These are phyloP conservation scores for Elongisporangium prolatum DNA, from an alignment of 352 stramenopile species.

Conservation along the genomic window DNA sequence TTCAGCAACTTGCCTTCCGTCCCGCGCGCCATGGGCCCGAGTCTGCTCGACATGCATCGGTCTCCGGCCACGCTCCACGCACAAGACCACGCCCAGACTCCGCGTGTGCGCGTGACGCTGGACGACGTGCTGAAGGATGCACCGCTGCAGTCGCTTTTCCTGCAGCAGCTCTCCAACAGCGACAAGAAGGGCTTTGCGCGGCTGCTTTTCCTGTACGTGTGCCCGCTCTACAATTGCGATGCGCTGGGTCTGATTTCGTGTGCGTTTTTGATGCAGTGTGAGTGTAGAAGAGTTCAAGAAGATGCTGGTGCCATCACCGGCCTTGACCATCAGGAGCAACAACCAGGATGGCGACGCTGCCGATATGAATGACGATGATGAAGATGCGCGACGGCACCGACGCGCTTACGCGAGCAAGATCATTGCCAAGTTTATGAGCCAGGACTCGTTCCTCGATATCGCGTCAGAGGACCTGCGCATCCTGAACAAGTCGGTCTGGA, in stretches of 20 bases:
- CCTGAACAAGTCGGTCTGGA: slow-evolving; percentile 77
- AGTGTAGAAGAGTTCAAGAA: slow-evolving; percentile 88
- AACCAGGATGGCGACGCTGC: slow-evolving; percentile 9
- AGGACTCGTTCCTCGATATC: slow-evolving; percentile 79
- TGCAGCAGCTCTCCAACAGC: slow-evolving; percentile 62
- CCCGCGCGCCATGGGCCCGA: background rate
- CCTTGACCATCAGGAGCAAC: slow-evolving; percentile 7
- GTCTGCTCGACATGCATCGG: slow-evolving; percentile 1
- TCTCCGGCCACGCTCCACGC: background rate
- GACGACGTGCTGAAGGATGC: slow-evolving; percentile 71
- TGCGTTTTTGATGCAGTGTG: slow-evolving; percentile 25
- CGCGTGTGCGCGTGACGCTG: slow-evolving; percentile 32
- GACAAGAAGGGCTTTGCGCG: slow-evolving; percentile 75
- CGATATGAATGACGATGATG: slow-evolving; percentile 15
- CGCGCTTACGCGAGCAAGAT: slow-evolving; percentile 82
- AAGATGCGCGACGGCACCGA: slow-evolving; percentile 27
- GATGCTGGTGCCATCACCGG: slow-evolving; percentile 23
- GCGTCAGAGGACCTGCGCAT: slow-evolving; percentile 70
- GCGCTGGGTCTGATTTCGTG: background rate
- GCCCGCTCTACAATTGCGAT: background rate
- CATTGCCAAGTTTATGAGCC: slow-evolving; percentile 83
- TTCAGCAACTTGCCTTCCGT: background rate
- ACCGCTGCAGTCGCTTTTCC: slow-evolving; percentile 75
- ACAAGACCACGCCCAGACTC: background rate
- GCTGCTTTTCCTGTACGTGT: slow-evolving; percentile 67